Evolutionary conservation across 2,329 filamentous ascomycete species (phyloP).

Genomic region (Aspergillus chevalieri): DNA sequence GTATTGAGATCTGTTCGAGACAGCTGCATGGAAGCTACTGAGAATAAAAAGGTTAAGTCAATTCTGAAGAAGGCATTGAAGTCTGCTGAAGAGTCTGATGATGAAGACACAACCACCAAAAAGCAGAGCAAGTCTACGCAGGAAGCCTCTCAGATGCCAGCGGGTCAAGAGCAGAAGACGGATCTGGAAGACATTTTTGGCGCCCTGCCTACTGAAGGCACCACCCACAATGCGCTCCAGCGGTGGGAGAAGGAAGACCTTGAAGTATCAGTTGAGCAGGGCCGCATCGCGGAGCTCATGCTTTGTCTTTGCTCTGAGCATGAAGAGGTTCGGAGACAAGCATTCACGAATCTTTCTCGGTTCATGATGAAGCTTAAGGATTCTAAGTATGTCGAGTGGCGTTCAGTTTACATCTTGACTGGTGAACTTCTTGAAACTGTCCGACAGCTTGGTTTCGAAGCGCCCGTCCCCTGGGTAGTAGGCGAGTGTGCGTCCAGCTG

Average conservation of each 20-base stretch:
- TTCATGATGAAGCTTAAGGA: slow-evolving; percentile 50
- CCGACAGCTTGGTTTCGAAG: slow-evolving; percentile 47
- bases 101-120: slow-evolving; percentile 4
- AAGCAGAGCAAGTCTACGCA: slow-evolving; percentile 5
- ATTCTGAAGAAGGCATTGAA: slow-evolving; percentile 29
- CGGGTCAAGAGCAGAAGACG: slow-evolving; percentile 20
- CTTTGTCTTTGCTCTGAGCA: slow-evolving; percentile 70
- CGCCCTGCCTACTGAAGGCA: slow-evolving; percentile 41
- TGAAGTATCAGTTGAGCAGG: slow-evolving; percentile 73
- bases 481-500: slow-evolving; percentile 69
- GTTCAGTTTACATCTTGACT: slow-evolving; percentile 71
- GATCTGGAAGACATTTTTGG: slow-evolving; percentile 51
- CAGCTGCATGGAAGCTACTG: slow-evolving; percentile 37
- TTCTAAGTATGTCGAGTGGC: slow-evolving; percentile 67
- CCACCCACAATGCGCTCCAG: slow-evolving; percentile 41
- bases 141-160: slow-evolving; percentile 7
- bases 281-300: slow-evolving; percentile 63
- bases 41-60: slow-evolving; percentile 34
- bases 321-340: slow-evolving; percentile 70
- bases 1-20: slow-evolving; percentile 44
- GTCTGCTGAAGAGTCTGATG: slow-evolving; percentile 9
- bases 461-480: slow-evolving; percentile 64
- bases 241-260: slow-evolving; percentile 70
- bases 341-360: slow-evolving; percentile 37
- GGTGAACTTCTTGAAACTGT: slow-evolving; percentile 75